These are phyloP conservation scores for Brettanomyces nanus DNA, from an alignment of 805 yeast species.

Conservation along the genomic window DNA sequence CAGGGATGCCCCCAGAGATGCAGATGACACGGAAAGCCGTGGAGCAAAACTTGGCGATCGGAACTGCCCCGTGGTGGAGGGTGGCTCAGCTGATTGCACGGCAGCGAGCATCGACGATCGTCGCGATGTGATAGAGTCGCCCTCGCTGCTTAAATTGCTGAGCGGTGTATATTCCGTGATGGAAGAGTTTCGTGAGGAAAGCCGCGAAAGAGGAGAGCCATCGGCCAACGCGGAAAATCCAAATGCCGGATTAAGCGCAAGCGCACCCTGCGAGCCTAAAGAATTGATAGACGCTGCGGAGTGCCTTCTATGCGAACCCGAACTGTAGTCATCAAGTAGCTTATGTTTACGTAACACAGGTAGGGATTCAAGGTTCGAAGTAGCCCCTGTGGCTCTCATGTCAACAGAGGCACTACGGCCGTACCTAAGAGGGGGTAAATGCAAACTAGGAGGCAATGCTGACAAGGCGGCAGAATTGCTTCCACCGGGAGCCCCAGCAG, in stretches of 20 bases:
- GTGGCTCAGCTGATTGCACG: constrained; percentile 1
- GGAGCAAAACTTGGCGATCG: constrained; percentile 19
- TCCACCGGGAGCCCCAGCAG: background rate
- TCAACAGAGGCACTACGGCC: constrained; percentile 4
- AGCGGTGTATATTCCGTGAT: constrained; percentile 25
- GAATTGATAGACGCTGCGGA: constrained; percentile 25
- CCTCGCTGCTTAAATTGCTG: constrained; percentile 16
- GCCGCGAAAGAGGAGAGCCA: constrained; percentile 22
- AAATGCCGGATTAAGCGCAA: background rate
- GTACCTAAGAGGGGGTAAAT: constrained; percentile 1
- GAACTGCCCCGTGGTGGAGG: constrained; percentile 8
- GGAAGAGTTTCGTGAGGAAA: constrained; percentile 26
- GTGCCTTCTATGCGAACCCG: constrained; percentile 22
- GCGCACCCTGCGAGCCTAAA: background rate
- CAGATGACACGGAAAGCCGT: constrained; percentile 17
- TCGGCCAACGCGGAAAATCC: constrained; percentile 1
- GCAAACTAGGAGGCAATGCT: background rate
- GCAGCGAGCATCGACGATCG: constrained; percentile 19
- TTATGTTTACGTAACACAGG: constrained; percentile 21
- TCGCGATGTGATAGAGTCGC: constrained; percentile 17
- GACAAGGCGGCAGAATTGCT: too few species aligned
- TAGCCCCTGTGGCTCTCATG: constrained; percentile 2
- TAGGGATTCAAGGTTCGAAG: constrained; percentile 10
- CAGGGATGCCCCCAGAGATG: constrained; percentile 11
- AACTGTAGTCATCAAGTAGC: constrained; percentile 14